Evolutionary conservation across 441 rosid species (phyloP), one percentile per base, ranked within the genome.

Genomic region (Mallotus japonicus): DNA sequence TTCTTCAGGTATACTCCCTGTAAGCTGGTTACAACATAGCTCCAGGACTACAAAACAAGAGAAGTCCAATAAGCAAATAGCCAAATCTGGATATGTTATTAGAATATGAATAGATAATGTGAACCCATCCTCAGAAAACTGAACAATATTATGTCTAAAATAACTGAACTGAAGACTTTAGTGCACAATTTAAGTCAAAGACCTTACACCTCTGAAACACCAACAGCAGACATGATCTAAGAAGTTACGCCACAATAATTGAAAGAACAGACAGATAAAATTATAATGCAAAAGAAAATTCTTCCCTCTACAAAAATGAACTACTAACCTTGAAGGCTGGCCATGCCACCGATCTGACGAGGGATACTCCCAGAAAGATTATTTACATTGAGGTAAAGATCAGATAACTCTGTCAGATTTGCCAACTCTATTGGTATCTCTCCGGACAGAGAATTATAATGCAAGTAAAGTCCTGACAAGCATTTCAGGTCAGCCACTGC

Each of bases 391-490:
- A 95, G 89, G 74, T 95, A 95, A 76, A 95, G 84, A 74, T 95
- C 99, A 14, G 76, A 73, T 71, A 95, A 86, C 62, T 84, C 84
- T 55, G 77, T 86, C 82, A 95, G 78, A 10, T 80, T 76, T 0
- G 83, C 85, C 63, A 95, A 85, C 81, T 90, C 94, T 80, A 74
- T 78, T 0, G 98, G 99, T 80, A 95, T 86, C 76, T 54, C 86
- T 40, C 98, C 99, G 40, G 82, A 77, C 57, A 95, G 79, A 4
- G 90, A 81, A 71, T 95, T 95, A 81, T 88, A 95, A 59, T 95
- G 99, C 78, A 95, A 87, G 82, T 90, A 95, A 79, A 95, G 83
- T 32, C 98, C 97, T 16, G 92, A 87, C 86, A 95, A 83, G 84
- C 89, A 83, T 73, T 81, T 83, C 67, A 95, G 90, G 49, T 80